Evolutionary conservation across 306 rosid genomes (phyloP).

Genomic region (Oxytropis ochrocephala): DNA sequence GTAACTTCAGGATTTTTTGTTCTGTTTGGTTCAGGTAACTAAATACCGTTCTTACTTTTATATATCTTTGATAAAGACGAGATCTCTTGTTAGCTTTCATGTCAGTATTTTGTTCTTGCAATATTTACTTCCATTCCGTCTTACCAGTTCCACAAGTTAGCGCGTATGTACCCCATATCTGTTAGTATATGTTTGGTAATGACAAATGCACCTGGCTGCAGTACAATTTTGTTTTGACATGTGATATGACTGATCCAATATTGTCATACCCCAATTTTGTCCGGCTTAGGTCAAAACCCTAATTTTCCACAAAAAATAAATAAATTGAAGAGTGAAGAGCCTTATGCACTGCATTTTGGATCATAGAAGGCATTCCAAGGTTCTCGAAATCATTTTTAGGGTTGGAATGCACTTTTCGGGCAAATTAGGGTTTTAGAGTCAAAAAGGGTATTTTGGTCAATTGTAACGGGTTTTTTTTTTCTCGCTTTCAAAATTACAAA

Average conservation of each 20-base stretch:
- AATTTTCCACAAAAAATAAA: too few species aligned
- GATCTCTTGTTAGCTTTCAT: background rate
- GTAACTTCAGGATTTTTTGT: constrained; percentile 82
- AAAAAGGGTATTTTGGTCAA: too few species aligned
- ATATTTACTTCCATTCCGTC: background rate
- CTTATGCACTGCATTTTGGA: too few species aligned
- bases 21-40: constrained; percentile 88
- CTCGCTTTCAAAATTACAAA: too few species aligned
- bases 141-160: background rate
- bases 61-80: background rate
- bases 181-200: background rate
- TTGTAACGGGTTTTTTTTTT: too few species aligned
- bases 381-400: too few species aligned
- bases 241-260: background rate
- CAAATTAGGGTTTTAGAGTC: too few species aligned
- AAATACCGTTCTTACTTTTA: background rate
- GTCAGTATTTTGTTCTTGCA: background rate
- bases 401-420: too few species aligned
- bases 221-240: background rate
- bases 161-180: background rate
- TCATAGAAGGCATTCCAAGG: too few species aligned
- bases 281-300: too few species aligned
- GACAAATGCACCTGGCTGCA: background rate
- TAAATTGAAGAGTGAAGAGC: too few species aligned
- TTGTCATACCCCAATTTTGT: too few species aligned